A percentile compares a stretch with the other conserved stretches of the same genome.
Evolutionary conservation across 1,284 basidiomycete genomes (phyloP).

Genomic region (Anthracocystis panici-leucophaei): DNA sequence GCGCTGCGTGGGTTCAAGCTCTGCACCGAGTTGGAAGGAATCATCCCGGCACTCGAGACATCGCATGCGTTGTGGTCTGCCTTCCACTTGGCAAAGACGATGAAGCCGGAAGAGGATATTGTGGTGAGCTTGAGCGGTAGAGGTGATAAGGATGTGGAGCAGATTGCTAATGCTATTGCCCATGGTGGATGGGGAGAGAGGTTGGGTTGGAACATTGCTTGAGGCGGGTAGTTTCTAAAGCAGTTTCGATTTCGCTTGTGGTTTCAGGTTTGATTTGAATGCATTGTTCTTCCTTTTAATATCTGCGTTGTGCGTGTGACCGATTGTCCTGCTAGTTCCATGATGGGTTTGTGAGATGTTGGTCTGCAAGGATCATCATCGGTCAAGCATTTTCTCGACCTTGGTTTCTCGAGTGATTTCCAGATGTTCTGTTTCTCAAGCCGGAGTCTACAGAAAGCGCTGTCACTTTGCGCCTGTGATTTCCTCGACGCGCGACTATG

Average conservation of each 20-base stretch:
- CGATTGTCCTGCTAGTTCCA: too few relatives aligned
- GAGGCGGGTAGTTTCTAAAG: neutral
- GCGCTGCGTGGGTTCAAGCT: conserved; percentile 91
- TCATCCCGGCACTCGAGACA: conserved; percentile 96
- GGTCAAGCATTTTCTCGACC: conserved; percentile 4
- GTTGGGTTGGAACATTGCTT: conserved; percentile 63
- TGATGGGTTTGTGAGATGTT: neutral
- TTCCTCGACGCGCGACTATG: neutral
- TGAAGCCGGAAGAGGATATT: conserved; percentile 86
- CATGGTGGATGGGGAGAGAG: conserved; percentile 64
- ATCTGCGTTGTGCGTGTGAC: too few relatives aligned
- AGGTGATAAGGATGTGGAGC: conserved; percentile 94
- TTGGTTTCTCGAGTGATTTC: neutral
- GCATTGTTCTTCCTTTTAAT: neutral
- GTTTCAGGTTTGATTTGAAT: neutral
- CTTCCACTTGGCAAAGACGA: conserved; percentile 83
- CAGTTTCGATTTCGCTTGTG: neutral
- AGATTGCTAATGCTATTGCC: conserved; percentile 77
- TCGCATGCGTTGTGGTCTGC: conserved; percentile 95
- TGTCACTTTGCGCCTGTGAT: conserved; percentile 6
- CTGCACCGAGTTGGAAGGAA: conserved; percentile 92
- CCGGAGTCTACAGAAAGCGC: too few relatives aligned
- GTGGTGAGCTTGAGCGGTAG: conserved; percentile 80
- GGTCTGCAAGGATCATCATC: too few relatives aligned
- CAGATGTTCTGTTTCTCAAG: too few relatives aligned